These are phyloP conservation scores for Nemania serpens DNA, from an alignment of 2,329 filamentous ascomycete genomes.

Conservation along the genomic window DNA sequence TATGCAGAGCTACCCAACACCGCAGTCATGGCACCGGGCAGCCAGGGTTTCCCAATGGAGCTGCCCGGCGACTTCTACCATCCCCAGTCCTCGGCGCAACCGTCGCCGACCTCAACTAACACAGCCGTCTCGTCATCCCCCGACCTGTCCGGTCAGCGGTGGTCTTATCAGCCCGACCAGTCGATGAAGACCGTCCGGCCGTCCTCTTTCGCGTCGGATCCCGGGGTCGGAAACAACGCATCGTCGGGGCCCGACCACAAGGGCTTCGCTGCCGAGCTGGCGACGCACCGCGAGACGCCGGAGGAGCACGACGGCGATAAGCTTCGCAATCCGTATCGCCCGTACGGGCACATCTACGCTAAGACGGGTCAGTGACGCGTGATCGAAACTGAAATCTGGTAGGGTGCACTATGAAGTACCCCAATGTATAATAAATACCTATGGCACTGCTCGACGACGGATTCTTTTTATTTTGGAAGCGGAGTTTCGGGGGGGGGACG, in stretches of 20 bases:
- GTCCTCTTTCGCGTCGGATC: constrained; percentile 43
- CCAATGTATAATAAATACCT: too few species aligned
- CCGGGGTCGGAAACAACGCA: constrained; percentile 33
- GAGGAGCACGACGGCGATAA: constrained; percentile 47
- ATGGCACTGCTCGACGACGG: neutral
- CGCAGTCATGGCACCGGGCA: constrained; percentile 20
- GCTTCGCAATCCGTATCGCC: constrained; percentile 9
- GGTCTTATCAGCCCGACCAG: constrained; percentile 46
- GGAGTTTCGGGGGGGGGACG: neutral
- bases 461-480: neutral
- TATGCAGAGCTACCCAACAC: constrained; percentile 45
- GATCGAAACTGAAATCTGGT: too few species aligned
- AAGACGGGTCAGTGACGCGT: constrained; percentile 29
- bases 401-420: too few species aligned
- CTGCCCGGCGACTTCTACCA: constrained; percentile 56
- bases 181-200: constrained; percentile 43
- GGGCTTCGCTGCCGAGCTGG: constrained; percentile 49
- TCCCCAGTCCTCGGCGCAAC: constrained; percentile 40
- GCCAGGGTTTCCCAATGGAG: constrained; percentile 42
- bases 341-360: constrained; percentile 40
- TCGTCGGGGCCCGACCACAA: constrained; percentile 50
- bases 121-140: constrained; percentile 34
- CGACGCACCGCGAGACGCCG: constrained; percentile 53
- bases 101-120: constrained; percentile 35
- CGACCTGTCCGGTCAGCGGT: constrained; percentile 46